Base-by-base conservation (phyloP, 228 moss, liverwort and hornwort genomes). In the Sphagnum fallax region DNA sequence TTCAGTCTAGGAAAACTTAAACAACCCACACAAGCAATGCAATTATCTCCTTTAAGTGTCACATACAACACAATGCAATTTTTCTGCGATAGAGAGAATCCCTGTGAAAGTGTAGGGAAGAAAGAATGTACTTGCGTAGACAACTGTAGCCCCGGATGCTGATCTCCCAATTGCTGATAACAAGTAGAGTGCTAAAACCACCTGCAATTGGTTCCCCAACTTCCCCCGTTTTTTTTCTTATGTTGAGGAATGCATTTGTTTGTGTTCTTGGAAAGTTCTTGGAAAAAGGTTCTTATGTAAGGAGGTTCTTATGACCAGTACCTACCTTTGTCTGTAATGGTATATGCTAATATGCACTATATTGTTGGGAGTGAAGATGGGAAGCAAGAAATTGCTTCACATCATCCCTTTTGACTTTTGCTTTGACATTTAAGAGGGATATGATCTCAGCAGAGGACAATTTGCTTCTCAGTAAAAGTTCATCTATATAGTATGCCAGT, bases 101-200 rank as follows among this genome's bases (percentile, higher is more conserved):
- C 32, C 16, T 50, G 61, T 32, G 53, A 9, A 32, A 2, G 32
- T 48, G 13, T 57, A 14, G 16, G 15, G 48, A 49, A 51, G 10
- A 50, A 64, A n/a, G 66, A 64, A 47, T 75, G 71, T 73, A 84
- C 84, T 78, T 8, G 69, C 50, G 66, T 92, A 98, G 10, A 82
- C 98, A 11, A 98, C 76, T 6, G 93, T 90, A 48, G 88, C 88
- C 47, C 98, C 98, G 6, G 93, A 73, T 59, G 92, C 79, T 63
- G 87, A 75, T 63, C 98, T 79, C 15, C 93, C 98, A 16, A 90
- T 51, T 10, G 86, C 93, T 16, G 91, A 90, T 18, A 87, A 71
- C 4, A 90, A 10, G 72, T 82, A 93, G 47, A 98, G 79, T 6
- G 78, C 88, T 16, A 69, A 48, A 4, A 93, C 71, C 57, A 97